Conservation (phyloP, 345 rosid genomes). For the Brassica rapa region DNA sequence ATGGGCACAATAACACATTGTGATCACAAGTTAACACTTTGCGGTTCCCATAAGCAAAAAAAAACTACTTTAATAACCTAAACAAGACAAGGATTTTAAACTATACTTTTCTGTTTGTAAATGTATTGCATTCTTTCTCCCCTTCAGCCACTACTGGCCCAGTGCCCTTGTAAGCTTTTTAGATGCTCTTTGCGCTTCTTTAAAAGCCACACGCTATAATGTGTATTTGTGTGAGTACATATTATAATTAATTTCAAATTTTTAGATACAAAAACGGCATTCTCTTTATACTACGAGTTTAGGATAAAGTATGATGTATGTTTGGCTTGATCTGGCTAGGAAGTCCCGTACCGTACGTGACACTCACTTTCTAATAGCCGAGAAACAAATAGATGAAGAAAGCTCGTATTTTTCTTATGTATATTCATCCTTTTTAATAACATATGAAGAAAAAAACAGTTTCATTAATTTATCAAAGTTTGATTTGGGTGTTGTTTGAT, state of each 20-base stretch:
- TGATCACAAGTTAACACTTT: neutral
- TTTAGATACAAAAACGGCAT: neutral
- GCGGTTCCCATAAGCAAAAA: no score
- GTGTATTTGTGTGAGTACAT: neutral
- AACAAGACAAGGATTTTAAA: neutral
- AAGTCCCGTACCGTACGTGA: neutral
- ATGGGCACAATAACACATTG: neutral
- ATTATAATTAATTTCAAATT: neutral
- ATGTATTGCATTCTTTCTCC: neutral
- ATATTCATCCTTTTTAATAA: neutral
- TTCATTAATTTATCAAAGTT: neutral
- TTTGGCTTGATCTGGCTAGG: neutral
- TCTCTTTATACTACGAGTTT: neutral
- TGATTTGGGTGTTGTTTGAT: neutral
- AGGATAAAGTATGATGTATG: conserved; percentile 16
- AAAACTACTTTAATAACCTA: neutral
- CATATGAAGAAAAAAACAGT: neutral
- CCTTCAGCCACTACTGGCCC: neutral
- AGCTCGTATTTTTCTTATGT: neutral
- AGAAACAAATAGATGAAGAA: neutral
- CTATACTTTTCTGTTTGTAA: neutral
- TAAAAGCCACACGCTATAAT: neutral
- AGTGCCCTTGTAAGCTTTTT: neutral
- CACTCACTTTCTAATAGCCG: neutral
- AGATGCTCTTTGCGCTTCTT: neutral